A percentile compares a stretch with the other conserved stretches of the same genome.
Conservation (phyloP, 441 rosid genomes). For the Biscutella laevigata region DNA sequence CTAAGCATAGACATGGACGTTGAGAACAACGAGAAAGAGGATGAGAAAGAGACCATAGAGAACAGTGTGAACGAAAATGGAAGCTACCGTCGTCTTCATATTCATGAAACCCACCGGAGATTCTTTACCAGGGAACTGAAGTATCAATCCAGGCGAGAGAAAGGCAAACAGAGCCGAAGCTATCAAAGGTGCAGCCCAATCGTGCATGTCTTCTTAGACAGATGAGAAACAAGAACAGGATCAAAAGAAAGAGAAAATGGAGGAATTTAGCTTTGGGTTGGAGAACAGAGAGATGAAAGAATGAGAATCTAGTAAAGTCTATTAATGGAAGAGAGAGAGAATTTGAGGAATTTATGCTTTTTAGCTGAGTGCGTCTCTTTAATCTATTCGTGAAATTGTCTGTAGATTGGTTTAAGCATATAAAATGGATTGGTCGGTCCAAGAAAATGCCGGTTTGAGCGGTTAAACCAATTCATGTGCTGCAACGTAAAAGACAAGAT, state of each 20-base stretch:
- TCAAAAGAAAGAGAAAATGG: not conserved
- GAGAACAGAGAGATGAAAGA: slow-evolving; percentile 16
- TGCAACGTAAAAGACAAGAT: not conserved
- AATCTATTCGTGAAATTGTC: not conserved
- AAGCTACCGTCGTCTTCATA: slow-evolving; percentile 74
- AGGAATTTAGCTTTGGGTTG: not conserved
- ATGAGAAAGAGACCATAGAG: slow-evolving; percentile 63
- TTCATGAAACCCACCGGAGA: slow-evolving; percentile 62
- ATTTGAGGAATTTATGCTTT: slow-evolving; percentile 1
- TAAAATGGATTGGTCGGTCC: too few relatives aligned
- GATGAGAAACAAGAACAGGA: not conserved
- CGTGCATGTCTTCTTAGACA: slow-evolving; percentile 39
- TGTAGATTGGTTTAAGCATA: not conserved
- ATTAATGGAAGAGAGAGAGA: slow-evolving; percentile 20
- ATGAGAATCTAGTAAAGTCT: slow-evolving; percentile 31
- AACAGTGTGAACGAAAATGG: slow-evolving; percentile 59
- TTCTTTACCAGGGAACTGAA: slow-evolving; percentile 65
- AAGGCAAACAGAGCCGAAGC: slow-evolving; percentile 75
- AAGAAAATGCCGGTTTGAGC: too few relatives aligned
- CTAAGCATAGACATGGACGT: slow-evolving; percentile 50
- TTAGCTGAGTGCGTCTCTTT: slow-evolving; percentile 10
- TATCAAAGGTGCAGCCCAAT: slow-evolving; percentile 83
- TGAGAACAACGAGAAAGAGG: slow-evolving; percentile 55
- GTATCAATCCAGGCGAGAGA: slow-evolving; percentile 54
- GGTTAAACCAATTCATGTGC: too few relatives aligned